A percentile compares a stretch with the other conserved stretches of the same genome.
Conservation (phyloP, 768 basidiomycete genomes). For the Calocybe indica region DNA sequence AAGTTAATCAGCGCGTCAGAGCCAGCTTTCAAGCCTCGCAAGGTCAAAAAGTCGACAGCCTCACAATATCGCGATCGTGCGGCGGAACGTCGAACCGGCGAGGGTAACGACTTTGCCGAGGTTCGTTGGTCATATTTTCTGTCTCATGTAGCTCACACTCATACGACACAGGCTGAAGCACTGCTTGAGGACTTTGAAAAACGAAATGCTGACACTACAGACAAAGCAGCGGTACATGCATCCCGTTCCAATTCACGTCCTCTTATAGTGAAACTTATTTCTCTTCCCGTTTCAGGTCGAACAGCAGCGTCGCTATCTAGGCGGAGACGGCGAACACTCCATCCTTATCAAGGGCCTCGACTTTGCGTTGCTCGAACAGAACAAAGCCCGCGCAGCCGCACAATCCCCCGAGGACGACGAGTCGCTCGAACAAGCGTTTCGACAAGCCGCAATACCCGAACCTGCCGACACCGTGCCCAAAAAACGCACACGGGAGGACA, state of each 20-base stretch:
- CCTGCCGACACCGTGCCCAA: constrained; percentile 24
- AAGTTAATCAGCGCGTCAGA: constrained; percentile 45
- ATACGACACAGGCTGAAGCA: constrained; percentile 59
- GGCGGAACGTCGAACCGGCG: constrained; percentile 61
- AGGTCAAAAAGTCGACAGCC: constrained; percentile 55
- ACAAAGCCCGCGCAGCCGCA: constrained; percentile 55
- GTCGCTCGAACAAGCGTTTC: constrained; percentile 71
- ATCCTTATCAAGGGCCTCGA: constrained; percentile 90
- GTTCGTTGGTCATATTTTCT: constrained; percentile 26
- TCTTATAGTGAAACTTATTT: constrained; percentile 1
- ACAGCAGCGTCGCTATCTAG: constrained; percentile 69
- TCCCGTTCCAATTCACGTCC: neutral
- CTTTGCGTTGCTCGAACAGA: constrained; percentile 77
- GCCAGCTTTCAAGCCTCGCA: constrained; percentile 77
- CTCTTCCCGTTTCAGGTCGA: constrained; percentile 47
- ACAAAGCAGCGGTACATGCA: constrained; percentile 50
- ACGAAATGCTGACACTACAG: constrained; percentile 46
- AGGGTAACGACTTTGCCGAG: constrained; percentile 68
- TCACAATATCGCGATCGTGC: constrained; percentile 70
- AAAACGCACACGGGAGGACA: constrained; percentile 77
- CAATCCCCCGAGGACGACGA: constrained; percentile 70
- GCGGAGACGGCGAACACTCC: constrained; percentile 81
- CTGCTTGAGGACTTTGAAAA: constrained; percentile 79
- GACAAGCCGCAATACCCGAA: constrained; percentile 29
- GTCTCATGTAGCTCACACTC: neutral